These are phyloP conservation scores for Paramecium biaurelia DNA, from an alignment of 73 alveolate species.

Conservation along the genomic window DNA sequence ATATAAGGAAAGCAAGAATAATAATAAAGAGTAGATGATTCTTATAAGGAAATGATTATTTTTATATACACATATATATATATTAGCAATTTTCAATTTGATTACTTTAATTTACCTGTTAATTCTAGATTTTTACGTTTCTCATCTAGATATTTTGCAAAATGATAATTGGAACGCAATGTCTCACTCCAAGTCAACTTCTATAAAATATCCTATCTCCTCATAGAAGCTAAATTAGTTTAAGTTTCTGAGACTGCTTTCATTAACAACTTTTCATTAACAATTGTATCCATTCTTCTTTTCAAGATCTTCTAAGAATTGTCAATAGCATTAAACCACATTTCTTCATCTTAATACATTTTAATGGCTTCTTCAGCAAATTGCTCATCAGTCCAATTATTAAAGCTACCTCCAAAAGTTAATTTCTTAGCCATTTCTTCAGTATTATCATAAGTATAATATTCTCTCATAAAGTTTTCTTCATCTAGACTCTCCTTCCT, in stretches of 20 bases:
- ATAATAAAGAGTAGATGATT: not conserved
- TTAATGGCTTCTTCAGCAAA: conserved; percentile 52
- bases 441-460: not conserved
- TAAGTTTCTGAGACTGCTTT: not conserved
- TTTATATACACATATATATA: not conserved
- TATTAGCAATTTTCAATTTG: not conserved
- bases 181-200: conserved; percentile 63
- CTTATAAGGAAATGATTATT: not conserved
- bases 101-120: not conserved
- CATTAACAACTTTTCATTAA: conserved; percentile 1
- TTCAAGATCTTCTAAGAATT: not conserved
- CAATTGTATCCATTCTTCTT: conserved; percentile 57
- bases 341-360: conserved; percentile 21
- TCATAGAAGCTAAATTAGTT: not conserved
- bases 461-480: not conserved
- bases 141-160: conserved; percentile 41
- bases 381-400: conserved; percentile 41
- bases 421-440: conserved; percentile 18
- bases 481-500: not conserved
- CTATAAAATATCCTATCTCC: conserved; percentile 12
- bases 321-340: conserved; percentile 19
- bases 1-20: not conserved
- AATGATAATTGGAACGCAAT: conserved; percentile 44
- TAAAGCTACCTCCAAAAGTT: conserved; percentile 56
- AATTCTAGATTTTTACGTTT: conserved; percentile 32